Evolutionary conservation across 345 rosid genomes (phyloP).

Genomic region (Eucalyptus cladocalyx): DNA sequence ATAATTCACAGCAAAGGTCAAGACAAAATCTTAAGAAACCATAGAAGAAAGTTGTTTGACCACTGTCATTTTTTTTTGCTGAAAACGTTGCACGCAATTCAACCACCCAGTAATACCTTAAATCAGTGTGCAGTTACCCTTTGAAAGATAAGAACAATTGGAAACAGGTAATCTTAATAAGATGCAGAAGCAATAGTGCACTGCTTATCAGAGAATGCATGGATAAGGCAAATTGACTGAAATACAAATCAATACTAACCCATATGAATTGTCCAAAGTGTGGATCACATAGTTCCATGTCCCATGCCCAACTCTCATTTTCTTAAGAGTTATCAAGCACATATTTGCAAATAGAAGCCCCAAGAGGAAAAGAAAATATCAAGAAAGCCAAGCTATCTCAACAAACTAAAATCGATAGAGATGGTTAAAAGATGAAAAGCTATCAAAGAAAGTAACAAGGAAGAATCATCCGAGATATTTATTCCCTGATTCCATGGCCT

Average conservation of each 20-base stretch:
- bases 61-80: not conserved
- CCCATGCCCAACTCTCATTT: too few relatives aligned
- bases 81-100: not conserved
- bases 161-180: not conserved
- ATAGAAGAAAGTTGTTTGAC: not conserved
- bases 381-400: too few relatives aligned
- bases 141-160: not conserved
- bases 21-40: not conserved
- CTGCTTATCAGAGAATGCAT: not conserved
- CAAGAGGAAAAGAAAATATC: too few relatives aligned
- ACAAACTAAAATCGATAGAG: too few relatives aligned
- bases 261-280: too few relatives aligned
- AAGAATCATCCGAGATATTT: slow-evolving; percentile 65
- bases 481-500: slow-evolving; percentile 76
- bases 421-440: too few relatives aligned
- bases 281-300: too few relatives aligned
- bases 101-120: not conserved
- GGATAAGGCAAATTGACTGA: not conserved
- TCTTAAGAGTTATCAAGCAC: too few relatives aligned
- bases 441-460: too few relatives aligned
- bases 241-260: not conserved
- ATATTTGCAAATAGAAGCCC: too few relatives aligned
- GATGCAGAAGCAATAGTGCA: not conserved
- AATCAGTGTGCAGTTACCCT: not conserved
- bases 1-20: not conserved